A percentile compares a stretch with the other conserved stretches of the same genome.
Evolutionary conservation across 2,329 filamentous ascomycete genomes (phyloP).

Genomic region (Neofusicoccum laricinum): DNA sequence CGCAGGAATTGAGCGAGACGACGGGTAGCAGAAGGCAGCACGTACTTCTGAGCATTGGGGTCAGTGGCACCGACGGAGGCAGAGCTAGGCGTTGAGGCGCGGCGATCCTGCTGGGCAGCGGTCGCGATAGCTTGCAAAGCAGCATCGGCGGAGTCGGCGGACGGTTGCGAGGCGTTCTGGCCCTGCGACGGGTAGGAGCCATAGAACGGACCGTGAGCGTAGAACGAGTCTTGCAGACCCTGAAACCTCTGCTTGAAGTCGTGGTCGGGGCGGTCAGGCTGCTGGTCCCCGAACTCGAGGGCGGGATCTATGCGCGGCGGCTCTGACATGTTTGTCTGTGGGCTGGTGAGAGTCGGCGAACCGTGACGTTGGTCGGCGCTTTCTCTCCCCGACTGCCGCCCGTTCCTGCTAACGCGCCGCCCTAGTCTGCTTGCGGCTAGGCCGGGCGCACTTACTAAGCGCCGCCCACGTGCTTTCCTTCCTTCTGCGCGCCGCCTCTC

Average conservation of each 20-base stretch:
- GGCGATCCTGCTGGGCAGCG: slow-evolving; percentile 12
- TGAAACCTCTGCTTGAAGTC: slow-evolving; percentile 10
- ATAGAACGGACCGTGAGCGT: not conserved
- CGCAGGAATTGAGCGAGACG: not conserved
- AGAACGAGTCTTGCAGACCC: slow-evolving; percentile 13
- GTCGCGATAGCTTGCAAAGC: slow-evolving; percentile 14
- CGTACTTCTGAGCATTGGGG: not conserved
- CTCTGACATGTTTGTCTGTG: not conserved
- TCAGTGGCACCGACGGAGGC: slow-evolving; percentile 9
- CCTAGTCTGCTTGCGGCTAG: not conserved
- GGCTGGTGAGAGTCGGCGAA: not conserved
- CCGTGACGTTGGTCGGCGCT: not conserved
- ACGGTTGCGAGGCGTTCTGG: not conserved
- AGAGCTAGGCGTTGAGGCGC: slow-evolving; percentile 12
- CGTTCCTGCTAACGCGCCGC: not conserved
- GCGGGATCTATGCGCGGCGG: slow-evolving; percentile 6
- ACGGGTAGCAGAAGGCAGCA: not conserved
- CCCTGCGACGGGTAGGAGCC: not conserved
- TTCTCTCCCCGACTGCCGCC: not conserved
- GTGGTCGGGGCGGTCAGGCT: slow-evolving; percentile 6
- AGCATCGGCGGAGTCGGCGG: slow-evolving; percentile 8
- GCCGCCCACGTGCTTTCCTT: not conserved
- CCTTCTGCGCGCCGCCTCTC: not conserved
- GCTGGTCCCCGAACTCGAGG: slow-evolving; percentile 8
- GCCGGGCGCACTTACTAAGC: not conserved